Evolutionary conservation across 768 basidiomycete species (phyloP).

Genomic region (Termitomyces sp.): DNA sequence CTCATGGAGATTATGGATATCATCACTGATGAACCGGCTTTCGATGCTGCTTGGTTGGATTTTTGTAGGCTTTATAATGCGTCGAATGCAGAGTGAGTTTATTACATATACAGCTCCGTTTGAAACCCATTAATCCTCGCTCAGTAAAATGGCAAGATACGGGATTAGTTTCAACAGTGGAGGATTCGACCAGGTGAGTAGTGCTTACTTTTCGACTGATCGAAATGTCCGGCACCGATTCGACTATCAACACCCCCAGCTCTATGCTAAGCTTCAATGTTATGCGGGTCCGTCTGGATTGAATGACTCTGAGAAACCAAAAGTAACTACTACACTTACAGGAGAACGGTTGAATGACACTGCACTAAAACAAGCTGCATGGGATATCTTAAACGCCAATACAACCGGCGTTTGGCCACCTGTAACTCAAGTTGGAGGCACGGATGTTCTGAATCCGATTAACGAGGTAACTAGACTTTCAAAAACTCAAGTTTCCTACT

Average conservation of each 20-base stretch:
- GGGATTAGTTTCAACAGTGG: constrained; percentile 31
- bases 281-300: constrained; percentile 25
- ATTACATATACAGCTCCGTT: not conserved
- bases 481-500: too few relatives aligned
- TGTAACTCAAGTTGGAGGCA: constrained; percentile 36
- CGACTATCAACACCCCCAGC: constrained; percentile 13
- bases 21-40: constrained; percentile 32
- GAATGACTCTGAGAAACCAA: too few relatives aligned
- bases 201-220: too few relatives aligned
- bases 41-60: constrained; percentile 37
- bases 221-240: not conserved
- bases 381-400: constrained; percentile 27
- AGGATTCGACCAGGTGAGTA: constrained; percentile 29
- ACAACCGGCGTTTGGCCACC: constrained; percentile 33
- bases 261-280: constrained; percentile 36
- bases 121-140: not conserved
- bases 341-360: constrained; percentile 29
- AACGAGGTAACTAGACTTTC: constrained; percentile 36
- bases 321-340: too few relatives aligned
- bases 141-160: constrained; percentile 32
- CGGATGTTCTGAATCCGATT: constrained; percentile 44
- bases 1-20: constrained; percentile 38
- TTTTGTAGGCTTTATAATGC: constrained; percentile 34
- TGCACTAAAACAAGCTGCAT: constrained; percentile 30
- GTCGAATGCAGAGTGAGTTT: constrained; percentile 29